Evolutionary conservation across 2,329 filamentous ascomycete species (phyloP), one percentile per base, ranked within the genome.

Genomic region (Ceratocystis lukuohia): DNA sequence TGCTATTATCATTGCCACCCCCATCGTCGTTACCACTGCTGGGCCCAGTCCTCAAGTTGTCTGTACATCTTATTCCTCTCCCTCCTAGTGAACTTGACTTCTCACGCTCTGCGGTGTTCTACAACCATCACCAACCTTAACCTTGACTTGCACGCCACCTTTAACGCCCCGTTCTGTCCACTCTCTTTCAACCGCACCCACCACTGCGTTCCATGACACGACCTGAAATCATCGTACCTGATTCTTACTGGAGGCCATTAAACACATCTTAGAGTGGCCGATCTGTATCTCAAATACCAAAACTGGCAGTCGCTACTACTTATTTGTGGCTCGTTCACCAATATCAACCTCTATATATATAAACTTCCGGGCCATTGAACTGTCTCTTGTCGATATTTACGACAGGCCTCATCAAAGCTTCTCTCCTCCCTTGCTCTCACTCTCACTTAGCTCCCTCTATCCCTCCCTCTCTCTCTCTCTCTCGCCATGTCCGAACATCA

Each of bases 401-500:
- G 30, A 33, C 30, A 33, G 30, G 5, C 30, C 30, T 33, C 30
- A 33, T 33, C 30, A 33, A 33, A 33, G 30, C 30, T 33, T 33
- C 57, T 30, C 28, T 61, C 28, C 12, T 15, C 57, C 33, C 57
- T 6, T 37, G 2, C 28, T 6, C 15, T 41, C 37, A 3, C 62
- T 8, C 30, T 30, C 30, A 7, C 30, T 7, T 30, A 30, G 6
- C 30, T 33, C 57, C n/a, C 45, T n/a, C 45, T n/a, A 5, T n/a
- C 44, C 56, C 56, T 7, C 30, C 4, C 15, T n/a, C 30, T 2
- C 8, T 1, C 20, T 3, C 17, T 0, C 17, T 22, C 17, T 48
- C 25, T 30, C 65, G 41, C 25, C 25, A 62, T 59, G 50, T 50
- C 37, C 45, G 33, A 63, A 22, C 59, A 59, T n/a, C 65, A 25